A percentile compares a stretch with the other conserved stretches of the same genome.
Evolutionary conservation across 108 stramenopile genomes (phyloP).

Genomic region (Conticribra guillardii): DNA sequence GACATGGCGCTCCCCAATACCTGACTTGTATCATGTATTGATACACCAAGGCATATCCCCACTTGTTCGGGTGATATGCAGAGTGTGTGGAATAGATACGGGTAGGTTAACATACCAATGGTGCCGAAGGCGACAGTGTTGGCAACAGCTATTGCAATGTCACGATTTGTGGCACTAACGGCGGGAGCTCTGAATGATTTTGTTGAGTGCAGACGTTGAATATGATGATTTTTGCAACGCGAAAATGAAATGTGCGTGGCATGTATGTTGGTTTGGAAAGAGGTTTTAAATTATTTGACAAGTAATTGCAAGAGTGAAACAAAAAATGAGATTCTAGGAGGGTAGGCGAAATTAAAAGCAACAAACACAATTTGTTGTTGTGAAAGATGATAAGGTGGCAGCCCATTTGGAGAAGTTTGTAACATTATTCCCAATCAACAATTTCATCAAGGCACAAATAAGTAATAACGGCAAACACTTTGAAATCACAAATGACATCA

Average conservation of each 20-base stretch:
- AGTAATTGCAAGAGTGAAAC: too few relatives aligned
- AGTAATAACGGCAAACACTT: too few relatives aligned
- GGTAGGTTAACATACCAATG: conserved; percentile 64
- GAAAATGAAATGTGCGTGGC: too few relatives aligned
- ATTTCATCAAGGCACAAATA: background rate
- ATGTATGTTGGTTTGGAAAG: too few relatives aligned
- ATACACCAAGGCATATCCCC: conserved; percentile 61
- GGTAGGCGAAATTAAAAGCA: too few relatives aligned
- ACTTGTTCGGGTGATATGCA: conserved; percentile 50
- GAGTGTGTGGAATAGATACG: conserved; percentile 50
- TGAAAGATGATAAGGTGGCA: too few relatives aligned
- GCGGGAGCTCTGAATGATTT: conserved; percentile 43
- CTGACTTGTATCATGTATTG: conserved; percentile 66
- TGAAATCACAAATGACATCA: too few relatives aligned
- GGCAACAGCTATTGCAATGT: conserved; percentile 65
- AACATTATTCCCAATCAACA: background rate
- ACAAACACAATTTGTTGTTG: too few relatives aligned
- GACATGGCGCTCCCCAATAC: conserved; percentile 65
- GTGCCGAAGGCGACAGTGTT: conserved; percentile 72
- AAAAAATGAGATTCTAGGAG: too few relatives aligned
- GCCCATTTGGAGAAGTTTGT: too few relatives aligned
- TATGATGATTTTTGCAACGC: background rate
- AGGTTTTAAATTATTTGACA: too few relatives aligned
- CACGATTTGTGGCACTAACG: conserved; percentile 57
- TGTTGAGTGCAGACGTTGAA: background rate